A percentile compares a stretch with the other conserved stretches of the same genome.
Conservation (phyloP, 2,329 filamentous ascomycete species). For the Delphinella strobiligena region DNA sequence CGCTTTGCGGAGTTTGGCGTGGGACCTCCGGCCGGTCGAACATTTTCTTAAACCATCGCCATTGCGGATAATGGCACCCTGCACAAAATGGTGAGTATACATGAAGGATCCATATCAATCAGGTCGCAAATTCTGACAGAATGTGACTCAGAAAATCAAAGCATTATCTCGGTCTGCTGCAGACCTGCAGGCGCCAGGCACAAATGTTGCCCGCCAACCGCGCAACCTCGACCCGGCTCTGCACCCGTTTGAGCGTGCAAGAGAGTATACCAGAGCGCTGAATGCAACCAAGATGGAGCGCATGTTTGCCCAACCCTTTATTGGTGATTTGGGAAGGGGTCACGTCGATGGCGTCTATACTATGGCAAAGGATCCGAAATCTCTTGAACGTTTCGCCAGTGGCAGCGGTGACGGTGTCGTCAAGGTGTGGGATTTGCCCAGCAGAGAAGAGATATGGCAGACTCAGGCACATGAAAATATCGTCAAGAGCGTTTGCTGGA, state of each 20-base stretch:
- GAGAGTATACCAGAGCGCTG: constrained; percentile 68
- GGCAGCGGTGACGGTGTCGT: constrained; percentile 86
- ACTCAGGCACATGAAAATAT: constrained; percentile 82
- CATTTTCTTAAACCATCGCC: background rate
- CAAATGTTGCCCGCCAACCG: constrained; percentile 51
- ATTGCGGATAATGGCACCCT: background rate
- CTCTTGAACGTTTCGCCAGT: constrained; percentile 48
- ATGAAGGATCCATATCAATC: background rate
- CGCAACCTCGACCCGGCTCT: constrained; percentile 71
- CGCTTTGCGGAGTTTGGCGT: background rate
- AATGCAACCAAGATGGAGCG: constrained; percentile 88
- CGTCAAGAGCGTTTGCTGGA: constrained; percentile 86
- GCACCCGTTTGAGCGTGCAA: constrained; percentile 81
- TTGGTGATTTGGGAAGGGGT: constrained; percentile 75
- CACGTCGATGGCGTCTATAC: constrained; percentile 71
- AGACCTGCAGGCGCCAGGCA: constrained; percentile 55
- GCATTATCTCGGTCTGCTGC: constrained; percentile 54
- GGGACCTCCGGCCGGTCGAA: background rate
- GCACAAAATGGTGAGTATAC: background rate
- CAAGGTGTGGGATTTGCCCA: constrained; percentile 80
- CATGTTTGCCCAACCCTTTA: constrained; percentile 77
- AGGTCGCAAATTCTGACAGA: background rate
- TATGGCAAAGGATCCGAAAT: constrained; percentile 36
- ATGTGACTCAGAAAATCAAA: constrained; percentile 43
- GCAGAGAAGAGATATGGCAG: constrained; percentile 62